phyloP scores from a whole-genome alignment of 148 eudicot genomes.

The Diospyros kaki region DNA sequence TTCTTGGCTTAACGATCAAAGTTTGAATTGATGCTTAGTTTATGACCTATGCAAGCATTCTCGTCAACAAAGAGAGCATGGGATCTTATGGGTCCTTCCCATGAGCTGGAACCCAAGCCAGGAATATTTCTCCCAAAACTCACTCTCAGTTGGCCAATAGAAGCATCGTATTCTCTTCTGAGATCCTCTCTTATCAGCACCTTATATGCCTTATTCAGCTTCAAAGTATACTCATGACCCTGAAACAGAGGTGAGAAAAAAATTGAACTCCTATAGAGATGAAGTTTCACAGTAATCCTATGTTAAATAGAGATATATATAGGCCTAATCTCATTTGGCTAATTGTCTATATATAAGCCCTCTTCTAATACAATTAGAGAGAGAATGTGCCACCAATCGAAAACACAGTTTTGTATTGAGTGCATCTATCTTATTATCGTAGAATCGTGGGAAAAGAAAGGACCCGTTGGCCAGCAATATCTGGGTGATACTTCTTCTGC shows the following conservation, averaged over 20 bases:
- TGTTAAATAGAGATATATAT: too few species aligned
- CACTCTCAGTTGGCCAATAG: conserved; percentile 26
- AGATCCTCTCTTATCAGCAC: conserved; percentile 43
- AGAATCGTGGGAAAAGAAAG: neutral
- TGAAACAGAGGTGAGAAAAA: conserved; percentile 19
- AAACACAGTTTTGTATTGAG: too few species aligned
- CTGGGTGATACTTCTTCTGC: conserved; percentile 63
- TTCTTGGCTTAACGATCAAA: neutral
- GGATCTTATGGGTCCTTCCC: conserved; percentile 51
- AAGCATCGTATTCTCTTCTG: conserved; percentile 48
- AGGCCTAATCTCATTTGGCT: too few species aligned
- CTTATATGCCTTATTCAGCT: conserved; percentile 52
- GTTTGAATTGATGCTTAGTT: neutral
- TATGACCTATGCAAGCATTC: conserved; percentile 52
- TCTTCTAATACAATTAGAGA: too few species aligned
- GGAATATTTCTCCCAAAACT: conserved; percentile 13
- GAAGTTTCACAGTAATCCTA: too few species aligned
- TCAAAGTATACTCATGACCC: conserved; percentile 46
- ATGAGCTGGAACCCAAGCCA: conserved; percentile 35
- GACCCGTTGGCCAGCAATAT: conserved; percentile 58
- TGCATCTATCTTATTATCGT: too few species aligned
- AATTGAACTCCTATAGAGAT: neutral
- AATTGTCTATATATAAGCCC: too few species aligned
- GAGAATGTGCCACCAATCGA: too few species aligned
- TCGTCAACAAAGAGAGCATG: conserved; percentile 61